Evolutionary conservation across 345 rosid genomes (phyloP).

Genomic region (Jatropha curcas): DNA sequence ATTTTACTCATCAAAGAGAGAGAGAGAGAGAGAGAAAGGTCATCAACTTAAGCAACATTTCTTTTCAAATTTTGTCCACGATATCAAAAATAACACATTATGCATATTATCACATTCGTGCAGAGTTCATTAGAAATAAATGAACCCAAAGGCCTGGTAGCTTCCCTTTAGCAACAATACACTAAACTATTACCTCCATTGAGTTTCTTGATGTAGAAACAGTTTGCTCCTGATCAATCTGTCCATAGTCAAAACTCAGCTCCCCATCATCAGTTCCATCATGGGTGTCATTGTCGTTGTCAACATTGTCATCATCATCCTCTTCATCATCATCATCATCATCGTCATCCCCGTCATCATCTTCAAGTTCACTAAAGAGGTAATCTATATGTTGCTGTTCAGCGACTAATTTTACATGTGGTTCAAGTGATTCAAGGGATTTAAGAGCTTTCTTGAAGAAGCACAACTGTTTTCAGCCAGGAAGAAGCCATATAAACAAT

Average conservation of each 20-base stretch:
- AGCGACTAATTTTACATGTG: conserved; percentile 59
- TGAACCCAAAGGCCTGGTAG: conserved; percentile 1
- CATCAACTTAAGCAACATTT: background rate
- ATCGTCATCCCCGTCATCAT: conserved; percentile 54
- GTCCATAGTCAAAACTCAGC: conserved; percentile 75
- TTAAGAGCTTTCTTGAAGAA: conserved; percentile 79
- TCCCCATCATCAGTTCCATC: conserved; percentile 67
- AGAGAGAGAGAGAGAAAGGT: background rate
- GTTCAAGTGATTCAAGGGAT: conserved; percentile 84
- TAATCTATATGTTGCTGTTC: conserved; percentile 86
- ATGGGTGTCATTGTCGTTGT: conserved; percentile 38
- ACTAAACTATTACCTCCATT: conserved; percentile 58
- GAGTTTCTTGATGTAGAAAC: conserved; percentile 45
- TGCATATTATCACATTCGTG: background rate
- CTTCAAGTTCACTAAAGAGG: conserved; percentile 65
- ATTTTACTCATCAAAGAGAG: background rate
- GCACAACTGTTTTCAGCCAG: conserved; percentile 53
- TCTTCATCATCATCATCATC: conserved; percentile 47
- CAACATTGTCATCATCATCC: conserved; percentile 28
- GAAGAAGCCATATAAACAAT: conserved; percentile 17
- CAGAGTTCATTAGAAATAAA: too few relatives aligned
- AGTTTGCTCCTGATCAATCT: conserved; percentile 48
- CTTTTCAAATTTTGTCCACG: background rate
- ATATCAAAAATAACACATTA: background rate
- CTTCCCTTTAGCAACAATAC: conserved; percentile 9